Base-by-base conservation (phyloP, 202 grass and related monocot genomes). In the Panicum hallii region DNA sequence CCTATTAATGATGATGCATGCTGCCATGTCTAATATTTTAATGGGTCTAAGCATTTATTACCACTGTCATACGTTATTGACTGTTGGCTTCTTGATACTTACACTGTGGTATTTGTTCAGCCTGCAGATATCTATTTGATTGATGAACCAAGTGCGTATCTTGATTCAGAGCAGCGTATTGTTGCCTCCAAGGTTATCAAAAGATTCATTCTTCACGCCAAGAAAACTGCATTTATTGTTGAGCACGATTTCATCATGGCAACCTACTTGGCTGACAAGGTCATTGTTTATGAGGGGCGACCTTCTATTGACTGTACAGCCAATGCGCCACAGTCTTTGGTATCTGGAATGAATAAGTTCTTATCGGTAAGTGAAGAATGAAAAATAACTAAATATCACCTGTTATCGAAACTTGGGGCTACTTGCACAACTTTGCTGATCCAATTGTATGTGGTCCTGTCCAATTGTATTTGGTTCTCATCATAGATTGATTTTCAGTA, bases 221-320 rank as follows among this genome's bases (percentile, higher is more conserved):
- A 97, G 89, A 97, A 97, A 90, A 97, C 94, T 72, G 94, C 94
- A 65, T 97, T 97, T 91, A 86, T 97, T 53, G 94, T 97, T 11
- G 94, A 97, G 80, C 94, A 97, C 70, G 94, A 97, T 88, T 97
- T 97, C 76, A 97, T 97, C 89, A 93, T 97, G 94, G 94, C 94
- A 76, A 93, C 94, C 32, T 98, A 98, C 83, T 86, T 98, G 56
- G 96, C 93, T 28, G 96, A 98, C 77, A 98, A 98, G 87, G 96
- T 98, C 83, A 98, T 98, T 70, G 96, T 98, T 70, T 98, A 92
- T 20, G 96, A 98, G 91, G 96, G 96, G n/a, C 85, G 53, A 11
- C 79, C 96, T 80, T 98, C 96, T 87, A 67, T 98, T 61, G 89
- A 98, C 77, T 98, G 96, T 88, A 76, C 16, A 36, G 96, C 96